These are phyloP conservation scores for Gastrolobium bilobum DNA, from an alignment of 306 rosid genomes.

Conservation along the genomic window DNA sequence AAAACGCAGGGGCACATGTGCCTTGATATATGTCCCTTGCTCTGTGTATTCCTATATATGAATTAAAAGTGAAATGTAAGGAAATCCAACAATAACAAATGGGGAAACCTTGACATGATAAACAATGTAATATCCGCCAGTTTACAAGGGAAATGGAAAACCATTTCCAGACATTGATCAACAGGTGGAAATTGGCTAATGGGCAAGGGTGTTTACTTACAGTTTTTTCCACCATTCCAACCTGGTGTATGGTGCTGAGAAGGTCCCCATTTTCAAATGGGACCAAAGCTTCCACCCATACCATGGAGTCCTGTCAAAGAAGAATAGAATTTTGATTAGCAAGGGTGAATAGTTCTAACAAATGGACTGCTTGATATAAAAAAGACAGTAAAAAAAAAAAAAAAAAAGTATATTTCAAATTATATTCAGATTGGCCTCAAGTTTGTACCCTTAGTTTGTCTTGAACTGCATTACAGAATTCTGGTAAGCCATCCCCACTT, in stretches of 20 bases:
- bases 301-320: constrained; percentile 82
- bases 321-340: constrained; percentile 13
- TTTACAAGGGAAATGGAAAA: constrained; percentile 6
- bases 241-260: constrained; percentile 87
- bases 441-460: constrained; percentile 80
- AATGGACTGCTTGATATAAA: constrained; percentile 16
- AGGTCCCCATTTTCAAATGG: constrained; percentile 96
- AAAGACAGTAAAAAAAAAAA: neutral
- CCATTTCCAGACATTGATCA: constrained; percentile 30
- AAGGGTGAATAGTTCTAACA: constrained; percentile 36
- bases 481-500: constrained; percentile 74
- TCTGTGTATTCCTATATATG: constrained; percentile 80
- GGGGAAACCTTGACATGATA: constrained; percentile 29
- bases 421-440: constrained; percentile 27
- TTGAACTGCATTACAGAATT: constrained; percentile 84
- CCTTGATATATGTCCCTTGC: constrained; percentile 84
- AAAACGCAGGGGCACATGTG: constrained; percentile 92
- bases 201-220: constrained; percentile 61
- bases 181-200: constrained; percentile 27
- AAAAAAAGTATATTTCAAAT: constrained; percentile 5
- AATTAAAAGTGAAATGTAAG: constrained; percentile 35
- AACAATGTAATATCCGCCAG: constrained; percentile 11
- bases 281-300: constrained; percentile 96
- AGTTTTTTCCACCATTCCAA: constrained; percentile 95
- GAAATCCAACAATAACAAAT: constrained; percentile 15